These are phyloP conservation scores for Podila epigama DNA, from an alignment of 192 early-diverging fungal species.

Conservation along the genomic window DNA sequence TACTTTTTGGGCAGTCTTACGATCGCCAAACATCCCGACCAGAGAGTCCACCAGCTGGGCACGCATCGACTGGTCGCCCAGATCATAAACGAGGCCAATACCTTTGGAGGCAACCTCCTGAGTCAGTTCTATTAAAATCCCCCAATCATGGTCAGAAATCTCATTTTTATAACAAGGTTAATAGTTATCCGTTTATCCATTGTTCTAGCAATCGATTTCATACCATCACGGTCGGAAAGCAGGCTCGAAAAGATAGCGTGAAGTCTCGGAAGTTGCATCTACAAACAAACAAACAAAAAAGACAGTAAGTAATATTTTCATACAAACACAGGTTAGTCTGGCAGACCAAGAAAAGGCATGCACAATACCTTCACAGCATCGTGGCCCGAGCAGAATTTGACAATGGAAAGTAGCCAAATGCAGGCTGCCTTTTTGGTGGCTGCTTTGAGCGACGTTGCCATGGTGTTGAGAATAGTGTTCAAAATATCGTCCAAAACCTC, in stretches of 20 bases:
- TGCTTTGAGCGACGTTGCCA: constrained; percentile 59
- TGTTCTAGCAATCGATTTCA: background rate
- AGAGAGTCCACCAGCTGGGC: constrained; percentile 74
- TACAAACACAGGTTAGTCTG: no score
- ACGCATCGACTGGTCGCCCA: constrained; percentile 73
- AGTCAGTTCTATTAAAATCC: constrained; percentile 64
- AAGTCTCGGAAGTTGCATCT: constrained; percentile 64
- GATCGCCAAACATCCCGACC: constrained; percentile 79
- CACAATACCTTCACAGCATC: constrained; percentile 54
- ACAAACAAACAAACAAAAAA: background rate
- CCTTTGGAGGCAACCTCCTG: constrained; percentile 92
- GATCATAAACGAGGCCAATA: constrained; percentile 82
- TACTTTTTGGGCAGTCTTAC: constrained; percentile 52
- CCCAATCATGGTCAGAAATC: background rate
- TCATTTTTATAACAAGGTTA: background rate
- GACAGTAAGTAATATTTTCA: background rate
- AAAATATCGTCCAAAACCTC: constrained; percentile 56
- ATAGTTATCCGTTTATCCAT: background rate
- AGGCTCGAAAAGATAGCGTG: constrained; percentile 80
- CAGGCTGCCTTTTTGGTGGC: constrained; percentile 71
- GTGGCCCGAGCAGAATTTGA: constrained; percentile 72
- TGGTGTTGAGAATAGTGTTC: constrained; percentile 60
- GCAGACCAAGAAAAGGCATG: no score
- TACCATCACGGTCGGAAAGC: constrained; percentile 84
- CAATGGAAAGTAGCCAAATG: constrained; percentile 80